A percentile compares a stretch with the other conserved stretches of the same genome.
These are phyloP conservation scores for Dioscorea cayenensis DNA, from an alignment of 116 monocot species.

Conservation along the genomic window DNA sequence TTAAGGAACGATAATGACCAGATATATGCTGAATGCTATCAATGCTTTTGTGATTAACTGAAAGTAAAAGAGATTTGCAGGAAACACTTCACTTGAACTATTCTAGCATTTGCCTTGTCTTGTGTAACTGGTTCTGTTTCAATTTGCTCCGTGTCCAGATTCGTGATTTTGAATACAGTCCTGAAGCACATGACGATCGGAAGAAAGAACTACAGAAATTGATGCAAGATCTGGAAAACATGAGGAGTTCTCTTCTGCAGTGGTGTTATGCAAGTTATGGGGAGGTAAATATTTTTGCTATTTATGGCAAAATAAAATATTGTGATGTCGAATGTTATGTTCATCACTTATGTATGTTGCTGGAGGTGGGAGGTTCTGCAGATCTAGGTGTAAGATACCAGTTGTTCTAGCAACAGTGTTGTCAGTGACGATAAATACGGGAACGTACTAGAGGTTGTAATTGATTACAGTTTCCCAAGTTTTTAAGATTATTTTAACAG, in stretches of 20 bases:
- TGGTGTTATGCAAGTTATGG: slow-evolving; percentile 95
- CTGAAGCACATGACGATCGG: slow-evolving; percentile 68
- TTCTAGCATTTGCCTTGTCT: neutral
- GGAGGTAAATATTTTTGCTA: slow-evolving; percentile 38
- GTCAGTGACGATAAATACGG: neutral
- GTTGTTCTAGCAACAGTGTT: neutral
- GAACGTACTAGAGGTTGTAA: neutral
- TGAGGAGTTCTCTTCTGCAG: slow-evolving; percentile 74
- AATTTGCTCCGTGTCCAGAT: slow-evolving; percentile 30
- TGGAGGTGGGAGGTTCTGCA: neutral
- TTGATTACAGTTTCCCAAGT: neutral
- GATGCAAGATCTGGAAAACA: slow-evolving; percentile 64
- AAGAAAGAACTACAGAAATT: slow-evolving; percentile 78
- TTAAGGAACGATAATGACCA: neutral
- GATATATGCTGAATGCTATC: no score
- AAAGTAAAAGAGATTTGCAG: neutral
- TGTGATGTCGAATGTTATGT: neutral
- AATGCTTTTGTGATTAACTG: neutral
- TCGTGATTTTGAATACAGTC: slow-evolving; percentile 84
- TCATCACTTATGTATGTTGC: neutral
- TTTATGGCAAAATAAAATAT: neutral
- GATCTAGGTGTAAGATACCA: neutral
- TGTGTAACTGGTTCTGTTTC: neutral
- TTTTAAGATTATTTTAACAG: neutral
- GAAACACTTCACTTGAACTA: neutral